phyloP scores from a whole-genome alignment of 495 filamentous ascomycete genomes.

The Podospora anserina region DNA sequence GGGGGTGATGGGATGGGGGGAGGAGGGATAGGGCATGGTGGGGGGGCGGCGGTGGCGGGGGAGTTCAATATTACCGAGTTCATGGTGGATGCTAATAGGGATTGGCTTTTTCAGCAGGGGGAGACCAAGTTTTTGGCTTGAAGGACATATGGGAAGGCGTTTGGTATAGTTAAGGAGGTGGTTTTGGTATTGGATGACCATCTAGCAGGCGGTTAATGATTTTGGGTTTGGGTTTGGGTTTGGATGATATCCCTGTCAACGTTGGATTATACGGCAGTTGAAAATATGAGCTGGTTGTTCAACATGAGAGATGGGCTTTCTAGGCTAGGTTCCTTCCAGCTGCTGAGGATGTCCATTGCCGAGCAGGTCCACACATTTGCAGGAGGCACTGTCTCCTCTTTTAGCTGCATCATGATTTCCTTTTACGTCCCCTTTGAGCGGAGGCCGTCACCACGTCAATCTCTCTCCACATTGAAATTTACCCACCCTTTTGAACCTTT shows the following conservation, averaged over 20 bases:
- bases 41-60: slow-evolving; percentile 24
- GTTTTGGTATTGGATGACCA: neutral
- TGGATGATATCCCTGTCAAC: slow-evolving; percentile 14
- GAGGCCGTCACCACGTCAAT: too few species aligned
- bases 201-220: neutral
- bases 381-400: too few species aligned
- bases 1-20: slow-evolving; percentile 8
- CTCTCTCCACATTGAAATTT: too few species aligned
- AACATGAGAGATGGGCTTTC: neutral
- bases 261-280: neutral
- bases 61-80: slow-evolving; percentile 66
- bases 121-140: slow-evolving; percentile 29
- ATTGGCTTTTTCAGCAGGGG: slow-evolving; percentile 57
- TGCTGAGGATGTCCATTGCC: too few species aligned
- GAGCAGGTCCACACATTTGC: too few species aligned
- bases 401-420: too few species aligned
- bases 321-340: too few species aligned
- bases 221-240: neutral
- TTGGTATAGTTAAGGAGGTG: neutral
- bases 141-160: neutral
- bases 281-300: neutral
- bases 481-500: too few species aligned
- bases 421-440: too few species aligned
- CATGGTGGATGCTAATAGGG: slow-evolving; percentile 60
- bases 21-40: neutral